Conservation (phyloP, 768 basidiomycete species). For the Paxillus ammoniavirescens region DNA sequence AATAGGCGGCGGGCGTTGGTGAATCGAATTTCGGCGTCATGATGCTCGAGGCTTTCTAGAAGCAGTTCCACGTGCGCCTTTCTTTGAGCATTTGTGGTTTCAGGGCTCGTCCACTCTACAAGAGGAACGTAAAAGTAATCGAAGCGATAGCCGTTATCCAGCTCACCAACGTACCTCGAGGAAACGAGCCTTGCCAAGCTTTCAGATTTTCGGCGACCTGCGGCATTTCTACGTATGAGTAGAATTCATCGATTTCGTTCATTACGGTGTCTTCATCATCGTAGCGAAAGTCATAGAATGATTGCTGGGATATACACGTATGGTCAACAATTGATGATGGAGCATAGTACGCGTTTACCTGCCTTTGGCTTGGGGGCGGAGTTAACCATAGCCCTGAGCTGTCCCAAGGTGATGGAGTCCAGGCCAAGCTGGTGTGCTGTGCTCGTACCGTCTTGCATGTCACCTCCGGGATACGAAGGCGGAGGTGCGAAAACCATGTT, state of each 20-base stretch:
- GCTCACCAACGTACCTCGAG: conserved; percentile 53
- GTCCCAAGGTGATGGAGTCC: conserved; percentile 79
- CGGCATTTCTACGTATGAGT: conserved; percentile 93
- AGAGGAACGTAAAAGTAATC: background rate
- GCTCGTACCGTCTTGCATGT: conserved; percentile 31
- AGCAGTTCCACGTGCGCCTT: conserved; percentile 76
- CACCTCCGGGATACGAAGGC: conserved; percentile 21
- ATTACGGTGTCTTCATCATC: conserved; percentile 96
- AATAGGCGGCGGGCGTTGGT: conserved; percentile 83
- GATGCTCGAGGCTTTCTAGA: conserved; percentile 85
- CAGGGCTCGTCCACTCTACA: conserved; percentile 72
- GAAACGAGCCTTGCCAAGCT: conserved; percentile 84
- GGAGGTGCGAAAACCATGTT: conserved; percentile 36
- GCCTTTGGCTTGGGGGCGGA: conserved; percentile 77
- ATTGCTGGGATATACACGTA: conserved; percentile 54
- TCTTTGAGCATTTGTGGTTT: conserved; percentile 56
- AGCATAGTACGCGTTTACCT: conserved; percentile 21
- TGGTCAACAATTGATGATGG: conserved; percentile 17
- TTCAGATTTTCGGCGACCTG: conserved; percentile 85
- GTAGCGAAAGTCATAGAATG: conserved; percentile 88
- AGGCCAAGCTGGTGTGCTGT: conserved; percentile 42
- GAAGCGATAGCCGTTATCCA: background rate
- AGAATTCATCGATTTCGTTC: conserved; percentile 97
- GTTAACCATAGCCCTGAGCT: conserved; percentile 71
- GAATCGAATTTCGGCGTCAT: conserved; percentile 80